phyloP scores from a whole-genome alignment of 176 grass and related monocot species.

The Rhynchospora breviuscula region DNA sequence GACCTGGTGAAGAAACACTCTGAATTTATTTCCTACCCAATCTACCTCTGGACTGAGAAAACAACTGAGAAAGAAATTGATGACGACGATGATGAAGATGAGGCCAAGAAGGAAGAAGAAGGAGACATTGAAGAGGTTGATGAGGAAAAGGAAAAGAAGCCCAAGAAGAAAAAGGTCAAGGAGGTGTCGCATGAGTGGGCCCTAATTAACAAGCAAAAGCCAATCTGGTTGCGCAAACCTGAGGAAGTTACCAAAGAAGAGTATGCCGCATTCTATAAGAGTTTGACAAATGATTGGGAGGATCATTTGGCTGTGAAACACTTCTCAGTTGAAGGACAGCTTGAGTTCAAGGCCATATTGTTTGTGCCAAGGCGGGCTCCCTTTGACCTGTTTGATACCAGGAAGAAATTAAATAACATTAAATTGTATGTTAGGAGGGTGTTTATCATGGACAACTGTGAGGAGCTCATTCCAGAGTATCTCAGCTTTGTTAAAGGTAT shows the following conservation, averaged over 20 bases:
- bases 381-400: slow-evolving; percentile 44
- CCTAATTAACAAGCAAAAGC: slow-evolving; percentile 47
- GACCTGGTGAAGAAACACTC: slow-evolving; percentile 42
- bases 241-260: slow-evolving; percentile 46
- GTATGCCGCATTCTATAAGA: slow-evolving; percentile 42
- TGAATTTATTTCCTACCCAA: slow-evolving; percentile 35
- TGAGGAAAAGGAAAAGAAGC: slow-evolving; percentile 35
- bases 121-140: slow-evolving; percentile 43
- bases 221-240: slow-evolving; percentile 42
- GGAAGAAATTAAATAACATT: slow-evolving; percentile 42
- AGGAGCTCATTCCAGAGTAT: slow-evolving; percentile 43
- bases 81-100: slow-evolving; percentile 35
- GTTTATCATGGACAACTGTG: slow-evolving; percentile 49
- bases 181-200: slow-evolving; percentile 41
- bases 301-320: slow-evolving; percentile 49
- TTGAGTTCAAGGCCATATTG: slow-evolving; percentile 45
- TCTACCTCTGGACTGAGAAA: slow-evolving; percentile 37
- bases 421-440: slow-evolving; percentile 42
- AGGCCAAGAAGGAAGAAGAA: slow-evolving; percentile 39
- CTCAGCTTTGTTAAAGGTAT: slow-evolving; percentile 36
- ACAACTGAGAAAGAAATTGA: slow-evolving; percentile 42
- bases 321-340: slow-evolving; percentile 48
- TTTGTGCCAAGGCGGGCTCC: slow-evolving; percentile 40
- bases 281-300: slow-evolving; percentile 48
- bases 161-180: slow-evolving; percentile 39